Conservation (phyloP, 1,139 yeast genomes). For the Pichia sp. region DNA sequence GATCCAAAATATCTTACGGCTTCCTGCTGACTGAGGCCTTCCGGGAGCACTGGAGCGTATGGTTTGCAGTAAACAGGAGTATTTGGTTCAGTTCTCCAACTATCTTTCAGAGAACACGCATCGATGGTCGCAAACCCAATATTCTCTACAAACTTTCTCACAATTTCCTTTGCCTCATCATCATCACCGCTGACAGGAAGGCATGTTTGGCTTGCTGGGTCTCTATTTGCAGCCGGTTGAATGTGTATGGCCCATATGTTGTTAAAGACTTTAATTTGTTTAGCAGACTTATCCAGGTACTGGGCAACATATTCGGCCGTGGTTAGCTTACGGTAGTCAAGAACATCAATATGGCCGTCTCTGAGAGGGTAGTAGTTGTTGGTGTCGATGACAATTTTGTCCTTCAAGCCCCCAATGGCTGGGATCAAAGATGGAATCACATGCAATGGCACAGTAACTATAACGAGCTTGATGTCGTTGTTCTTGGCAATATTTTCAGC, state of each 20-base stretch:
- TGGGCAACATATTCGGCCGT: neutral
- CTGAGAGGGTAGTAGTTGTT: neutral
- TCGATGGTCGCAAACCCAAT: neutral
- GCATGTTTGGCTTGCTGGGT: neutral
- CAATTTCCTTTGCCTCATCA: constrained; percentile 22
- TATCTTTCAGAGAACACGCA: neutral
- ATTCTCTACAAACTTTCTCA: neutral
- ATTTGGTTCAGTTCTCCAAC: neutral
- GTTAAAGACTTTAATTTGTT: neutral
- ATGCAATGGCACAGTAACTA: neutral
- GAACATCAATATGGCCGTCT: neutral
- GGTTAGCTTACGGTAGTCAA: neutral
- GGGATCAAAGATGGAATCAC: neutral
- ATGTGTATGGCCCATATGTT: neutral
- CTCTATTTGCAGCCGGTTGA: neutral
- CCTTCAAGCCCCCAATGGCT: neutral
- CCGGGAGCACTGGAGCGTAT: neutral
- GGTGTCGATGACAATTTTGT: neutral
- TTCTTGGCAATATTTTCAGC: neutral
- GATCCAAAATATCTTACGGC: neutral
- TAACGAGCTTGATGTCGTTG: neutral
- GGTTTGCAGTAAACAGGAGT: neutral
- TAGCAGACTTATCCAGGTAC: neutral
- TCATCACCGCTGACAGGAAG: neutral
- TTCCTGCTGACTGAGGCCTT: neutral